Evolutionary conservation across 2,329 filamentous ascomycete genomes (phyloP).

Genomic region (Colletotrichum chlorophyti): DNA sequence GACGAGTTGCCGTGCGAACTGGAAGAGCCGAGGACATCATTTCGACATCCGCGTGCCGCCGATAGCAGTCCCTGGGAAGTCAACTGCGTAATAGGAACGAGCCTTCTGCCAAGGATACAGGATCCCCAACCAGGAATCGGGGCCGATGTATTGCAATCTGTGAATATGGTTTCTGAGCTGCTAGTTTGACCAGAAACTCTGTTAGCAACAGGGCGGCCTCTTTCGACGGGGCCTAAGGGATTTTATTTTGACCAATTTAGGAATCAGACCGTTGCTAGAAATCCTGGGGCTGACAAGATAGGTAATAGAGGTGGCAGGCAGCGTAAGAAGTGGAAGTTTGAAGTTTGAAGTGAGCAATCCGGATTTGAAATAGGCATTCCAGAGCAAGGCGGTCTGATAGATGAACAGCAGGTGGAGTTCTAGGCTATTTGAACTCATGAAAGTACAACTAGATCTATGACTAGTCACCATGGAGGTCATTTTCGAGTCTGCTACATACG

Average conservation of each 20-base stretch:
- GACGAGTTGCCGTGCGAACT: not conserved
- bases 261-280: not conserved
- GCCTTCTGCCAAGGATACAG: too few relatives aligned
- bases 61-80: not conserved
- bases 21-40: not conserved
- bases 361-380: not conserved
- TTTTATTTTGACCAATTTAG: too few relatives aligned
- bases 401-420: not conserved
- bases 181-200: too few relatives aligned
- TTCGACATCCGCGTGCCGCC: not conserved
- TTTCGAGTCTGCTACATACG: not conserved
- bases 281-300: not conserved
- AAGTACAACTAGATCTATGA: not conserved
- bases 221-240: too few relatives aligned
- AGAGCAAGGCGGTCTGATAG: not conserved
- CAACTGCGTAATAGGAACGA: too few relatives aligned
- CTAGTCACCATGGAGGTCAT: not conserved
- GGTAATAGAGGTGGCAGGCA: not conserved
- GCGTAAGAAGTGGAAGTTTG: not conserved
- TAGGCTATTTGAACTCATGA: not conserved
- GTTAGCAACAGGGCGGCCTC: not conserved
- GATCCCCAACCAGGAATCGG: not conserved
- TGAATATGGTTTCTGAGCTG: too few relatives aligned
- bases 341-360: not conserved
- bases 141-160: too few relatives aligned